Percentiles rank a stretch among this genome's conserved stretches.
These are phyloP conservation scores for Kodamaea sagamina DNA, from an alignment of 805 yeast genomes.

Conservation along the genomic window DNA sequence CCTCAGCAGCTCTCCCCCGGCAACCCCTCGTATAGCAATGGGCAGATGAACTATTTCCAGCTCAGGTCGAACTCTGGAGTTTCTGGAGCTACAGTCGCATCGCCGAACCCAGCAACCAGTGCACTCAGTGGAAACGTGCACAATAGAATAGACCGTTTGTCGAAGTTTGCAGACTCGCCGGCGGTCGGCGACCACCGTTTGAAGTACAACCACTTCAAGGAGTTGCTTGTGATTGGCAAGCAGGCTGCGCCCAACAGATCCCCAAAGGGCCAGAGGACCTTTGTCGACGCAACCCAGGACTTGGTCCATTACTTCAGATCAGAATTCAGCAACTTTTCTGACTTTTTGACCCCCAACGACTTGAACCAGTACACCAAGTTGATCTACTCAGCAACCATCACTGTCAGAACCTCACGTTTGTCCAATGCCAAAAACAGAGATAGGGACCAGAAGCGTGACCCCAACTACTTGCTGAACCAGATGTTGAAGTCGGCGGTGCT, in stretches of 20 bases:
- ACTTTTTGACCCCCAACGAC: constrained; percentile 21
- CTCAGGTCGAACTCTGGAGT: constrained; percentile 10
- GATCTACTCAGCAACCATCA: constrained; percentile 28
- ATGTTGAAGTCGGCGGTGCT: constrained; percentile 36
- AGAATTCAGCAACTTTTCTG: constrained; percentile 24
- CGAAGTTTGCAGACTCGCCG: constrained; percentile 7
- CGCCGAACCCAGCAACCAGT: constrained; percentile 3
- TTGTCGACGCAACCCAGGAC: constrained; percentile 8
- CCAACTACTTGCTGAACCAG: constrained; percentile 30
- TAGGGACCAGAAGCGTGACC: constrained; percentile 32
- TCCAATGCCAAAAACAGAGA: constrained; percentile 38
- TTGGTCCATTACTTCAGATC: constrained; percentile 5
- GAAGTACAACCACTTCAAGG: constrained; percentile 31
- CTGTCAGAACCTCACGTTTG: constrained; percentile 35
- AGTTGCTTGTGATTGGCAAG: constrained; percentile 26
- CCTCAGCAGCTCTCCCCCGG: constrained; percentile 7
- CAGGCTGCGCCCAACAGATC: constrained; percentile 17
- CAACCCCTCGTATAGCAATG: constrained; percentile 1
- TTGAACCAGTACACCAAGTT: constrained; percentile 24
- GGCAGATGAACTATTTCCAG: constrained; percentile 10
- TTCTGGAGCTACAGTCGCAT: constrained; percentile 1
- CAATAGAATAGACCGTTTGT: constrained; percentile 7
- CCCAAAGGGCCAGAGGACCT: constrained; percentile 1
- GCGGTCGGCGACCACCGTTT: constrained; percentile 17
- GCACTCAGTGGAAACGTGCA: not conserved